phyloP scores from a whole-genome alignment of 139 green algal species.

The Chlorella sp. region DNA sequence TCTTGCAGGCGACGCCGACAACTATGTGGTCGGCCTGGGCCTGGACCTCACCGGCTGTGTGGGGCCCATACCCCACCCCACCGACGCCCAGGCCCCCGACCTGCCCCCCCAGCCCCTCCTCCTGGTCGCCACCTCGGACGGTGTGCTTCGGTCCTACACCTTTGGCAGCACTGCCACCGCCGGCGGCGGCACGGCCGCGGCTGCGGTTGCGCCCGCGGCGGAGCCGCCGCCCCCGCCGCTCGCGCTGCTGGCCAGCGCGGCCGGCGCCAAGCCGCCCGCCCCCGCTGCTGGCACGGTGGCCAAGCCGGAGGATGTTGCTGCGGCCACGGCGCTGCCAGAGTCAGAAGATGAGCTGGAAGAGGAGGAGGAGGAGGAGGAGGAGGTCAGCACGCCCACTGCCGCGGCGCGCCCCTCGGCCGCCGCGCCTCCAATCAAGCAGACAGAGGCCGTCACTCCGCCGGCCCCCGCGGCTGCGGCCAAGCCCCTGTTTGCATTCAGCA shows the following conservation, averaged over 20 bases:
- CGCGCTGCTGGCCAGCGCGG: neutral
- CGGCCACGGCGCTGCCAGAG: constrained; percentile 16
- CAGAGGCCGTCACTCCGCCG: neutral
- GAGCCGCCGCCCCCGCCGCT: neutral
- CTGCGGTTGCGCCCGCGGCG: neutral
- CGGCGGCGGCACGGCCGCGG: neutral
- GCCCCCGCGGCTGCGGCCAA: constrained; percentile 3
- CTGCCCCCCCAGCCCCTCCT: constrained; percentile 50
- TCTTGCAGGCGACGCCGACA: constrained; percentile 44
- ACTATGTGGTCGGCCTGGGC: constrained; percentile 62
- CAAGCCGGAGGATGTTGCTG: neutral
- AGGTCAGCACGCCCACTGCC: neutral
- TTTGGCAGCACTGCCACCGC: constrained; percentile 24
- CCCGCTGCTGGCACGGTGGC: neutral
- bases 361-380: constrained; percentile 11
- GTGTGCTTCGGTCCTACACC: constrained; percentile 54
- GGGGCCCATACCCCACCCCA: constrained; percentile 38
- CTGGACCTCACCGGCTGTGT: constrained; percentile 34
- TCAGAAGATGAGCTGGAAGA: constrained; percentile 11
- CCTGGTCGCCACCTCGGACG: constrained; percentile 61
- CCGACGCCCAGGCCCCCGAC: constrained; percentile 33
- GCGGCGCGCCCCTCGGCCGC: neutral
- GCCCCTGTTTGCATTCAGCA: constrained; percentile 8
- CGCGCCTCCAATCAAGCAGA: neutral
- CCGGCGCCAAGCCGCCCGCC: no score